Evolutionary conservation across 2,329 filamentous ascomycete genomes (phyloP), one percentile per base, ranked within the genome.

Genomic region (Fusarium praegraminearum): DNA sequence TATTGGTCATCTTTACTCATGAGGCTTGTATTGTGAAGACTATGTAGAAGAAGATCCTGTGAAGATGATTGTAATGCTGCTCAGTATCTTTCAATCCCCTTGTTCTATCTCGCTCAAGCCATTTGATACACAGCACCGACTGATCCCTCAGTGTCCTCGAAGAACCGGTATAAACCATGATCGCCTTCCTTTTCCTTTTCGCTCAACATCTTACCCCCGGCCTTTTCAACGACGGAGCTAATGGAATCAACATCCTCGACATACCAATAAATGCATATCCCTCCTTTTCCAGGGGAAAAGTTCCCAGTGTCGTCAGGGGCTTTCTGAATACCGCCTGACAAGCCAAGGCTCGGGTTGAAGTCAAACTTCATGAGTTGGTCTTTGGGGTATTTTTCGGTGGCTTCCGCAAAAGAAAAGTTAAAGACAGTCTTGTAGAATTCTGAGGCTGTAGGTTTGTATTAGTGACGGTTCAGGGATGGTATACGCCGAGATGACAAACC

Each of bases 131-230:
- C 69, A 3, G 70, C 69, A 3, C 77, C 76, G 46, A 77, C 60
- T 33, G 72, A 77, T 12, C 77, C 77, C 57, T 78, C 77, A 3
- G 75, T 76, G 43, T 78, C 77, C 45, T 76, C 67, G 56, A 78
- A 78, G 56, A 73, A 77, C 3, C 77, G 71, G 24, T 72, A 76
- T 32, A 76, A 26, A 2, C 76, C 77, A 53, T 40, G 45, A 10
- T 74, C 66, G 3, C 77, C 71, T 46, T 78, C 76, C 45, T 75
- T 75, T 24, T 70, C 65, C 43, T 73, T 69, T 8, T 67, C 70
- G 8, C 64, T 76, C 44, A 78, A 28, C 66, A 78, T 72, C 52
- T 75, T 77, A 1, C 77, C 77, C 0, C 77, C 77, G 2, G 74
- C 74, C 8, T 69, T 62, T 36, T 77, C 72, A 38, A 78, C 76